Percentiles rank a stretch among this genome's conserved stretches.
Evolutionary conservation across 768 basidiomycete species (phyloP).

Genomic region (Xerocomellus intermedius): DNA sequence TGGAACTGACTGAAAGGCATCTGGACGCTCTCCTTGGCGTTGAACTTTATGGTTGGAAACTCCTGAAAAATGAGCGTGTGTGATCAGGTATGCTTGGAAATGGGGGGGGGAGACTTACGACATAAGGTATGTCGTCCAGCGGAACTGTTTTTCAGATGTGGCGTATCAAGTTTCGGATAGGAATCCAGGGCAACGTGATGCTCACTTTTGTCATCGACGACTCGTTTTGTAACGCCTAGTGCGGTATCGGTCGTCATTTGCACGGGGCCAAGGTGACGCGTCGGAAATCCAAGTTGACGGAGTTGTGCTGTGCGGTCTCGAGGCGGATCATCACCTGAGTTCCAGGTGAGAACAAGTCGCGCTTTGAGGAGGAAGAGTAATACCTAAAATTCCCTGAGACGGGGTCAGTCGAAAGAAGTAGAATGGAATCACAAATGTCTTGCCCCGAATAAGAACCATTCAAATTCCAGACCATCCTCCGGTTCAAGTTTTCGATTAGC

Average conservation of each 20-base stretch:
- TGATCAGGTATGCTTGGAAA: background rate
- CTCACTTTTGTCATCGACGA: constrained; percentile 70
- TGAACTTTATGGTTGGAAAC: constrained; percentile 87
- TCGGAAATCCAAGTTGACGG: constrained; percentile 81
- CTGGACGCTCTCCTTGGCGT: constrained; percentile 85
- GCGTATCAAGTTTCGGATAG: background rate
- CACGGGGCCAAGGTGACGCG: constrained; percentile 76
- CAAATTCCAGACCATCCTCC: constrained; percentile 77
- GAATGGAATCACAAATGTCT: constrained; percentile 22
- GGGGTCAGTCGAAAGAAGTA: background rate
- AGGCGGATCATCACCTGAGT: constrained; percentile 89
- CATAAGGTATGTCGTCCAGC: constrained; percentile 69
- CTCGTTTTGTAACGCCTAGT: constrained; percentile 82
- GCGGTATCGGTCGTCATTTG: constrained; percentile 99
- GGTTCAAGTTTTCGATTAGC: constrained; percentile 69
- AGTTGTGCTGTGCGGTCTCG: constrained; percentile 90
- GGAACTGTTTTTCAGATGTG: constrained; percentile 40
- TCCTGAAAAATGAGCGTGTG: constrained; percentile 47
- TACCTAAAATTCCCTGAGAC: constrained; percentile 60
- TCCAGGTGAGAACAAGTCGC: background rate
- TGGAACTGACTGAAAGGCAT: constrained; percentile 89
- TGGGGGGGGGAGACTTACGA: constrained; percentile 43
- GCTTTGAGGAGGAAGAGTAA: background rate
- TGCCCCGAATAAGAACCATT: constrained; percentile 91
- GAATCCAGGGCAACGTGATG: background rate